Evolutionary conservation across 352 stramenopile species (phyloP), one percentile per base, ranked within the genome.

Genomic region (Thalassiosira hispida): DNA sequence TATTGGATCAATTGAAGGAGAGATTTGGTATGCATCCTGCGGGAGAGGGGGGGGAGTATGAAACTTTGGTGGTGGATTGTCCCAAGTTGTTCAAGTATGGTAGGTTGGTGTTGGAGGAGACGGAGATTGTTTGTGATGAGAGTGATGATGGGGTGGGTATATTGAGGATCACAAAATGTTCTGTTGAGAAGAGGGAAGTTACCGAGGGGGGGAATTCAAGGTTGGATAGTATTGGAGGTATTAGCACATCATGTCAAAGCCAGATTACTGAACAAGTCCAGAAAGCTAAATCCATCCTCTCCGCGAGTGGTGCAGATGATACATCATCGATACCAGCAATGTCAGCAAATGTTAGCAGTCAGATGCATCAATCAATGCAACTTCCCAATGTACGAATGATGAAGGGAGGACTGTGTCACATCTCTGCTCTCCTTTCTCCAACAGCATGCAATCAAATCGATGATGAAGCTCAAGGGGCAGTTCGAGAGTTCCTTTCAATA

Each of bases 31-130:
- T 99, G 79, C 97, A 99, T 81, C 93, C 99, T 6, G 99, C 96
- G 42, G 98, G 98, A 14, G 98, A 99, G 91, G 98, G 98, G 40
- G 98, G 98, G 18, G 98, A 99, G 86, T 99, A 99, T 91, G 98
- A 99, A 90, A 98, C 97, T 1, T 89, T 99, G 29, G 98, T 98
- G 23, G 81, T 99, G n/a, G 96, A 99, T 90, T 99, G 95, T 79
- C 95, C 96, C 23, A 85, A 97, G 1, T 98, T 99, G 68, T 95
- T 96, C 71, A 95, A 97, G 76, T 44, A 29, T n/a, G 87, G 85
- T 52, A 82, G 83, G 52, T 55, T 93, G 9, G 84, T 95, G 12
- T 75, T 96, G 29, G 95, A 98, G 75, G 86, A 96, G 20, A 95
- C 93, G n/a, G 94, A 97, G 33, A 92, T 97, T n/a, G 88, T 98